Evolutionary conservation across 345 rosid genomes (phyloP).

Genomic region (Reutealis trisperma): DNA sequence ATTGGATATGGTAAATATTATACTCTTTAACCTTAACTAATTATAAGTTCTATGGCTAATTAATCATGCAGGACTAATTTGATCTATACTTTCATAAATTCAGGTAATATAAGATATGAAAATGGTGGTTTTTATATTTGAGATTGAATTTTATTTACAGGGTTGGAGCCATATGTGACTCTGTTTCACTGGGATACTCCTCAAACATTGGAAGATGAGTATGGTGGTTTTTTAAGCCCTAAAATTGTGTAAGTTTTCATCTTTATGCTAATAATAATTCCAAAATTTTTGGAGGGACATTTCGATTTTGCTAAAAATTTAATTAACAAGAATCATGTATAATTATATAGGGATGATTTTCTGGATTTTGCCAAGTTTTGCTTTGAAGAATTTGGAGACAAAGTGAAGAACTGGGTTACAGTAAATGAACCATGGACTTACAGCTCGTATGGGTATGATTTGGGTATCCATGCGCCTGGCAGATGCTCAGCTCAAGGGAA

Average conservation of each 20-base stretch:
- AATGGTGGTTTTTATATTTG: too few relatives aligned
- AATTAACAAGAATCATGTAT: too few relatives aligned
- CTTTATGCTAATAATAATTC: too few relatives aligned
- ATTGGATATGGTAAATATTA: neutral
- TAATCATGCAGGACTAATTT: too few relatives aligned
- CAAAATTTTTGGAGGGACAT: too few relatives aligned
- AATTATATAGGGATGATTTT: neutral
- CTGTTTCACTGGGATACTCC: slow-evolving; percentile 18
- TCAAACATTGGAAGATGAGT: slow-evolving; percentile 7
- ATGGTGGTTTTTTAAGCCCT: slow-evolving; percentile 3
- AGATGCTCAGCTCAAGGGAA: slow-evolving; percentile 19
- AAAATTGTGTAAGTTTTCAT: neutral
- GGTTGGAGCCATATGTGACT: slow-evolving; percentile 16
- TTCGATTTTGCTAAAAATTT: too few relatives aligned
- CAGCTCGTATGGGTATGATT: slow-evolving; percentile 26
- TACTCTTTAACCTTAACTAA: too few relatives aligned
- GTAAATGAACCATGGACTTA: slow-evolving; percentile 6
- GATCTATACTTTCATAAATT: too few relatives aligned
- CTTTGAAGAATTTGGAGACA: neutral
- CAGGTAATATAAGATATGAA: too few relatives aligned
- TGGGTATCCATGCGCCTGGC: slow-evolving; percentile 31
- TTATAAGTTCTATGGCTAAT: neutral
- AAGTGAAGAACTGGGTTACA: slow-evolving; percentile 7
- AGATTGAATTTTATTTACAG: neutral
- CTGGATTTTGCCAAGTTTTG: slow-evolving; percentile 5